Conservation (phyloP, 1,284 basidiomycete genomes). For the Vanrija sp. region DNA sequence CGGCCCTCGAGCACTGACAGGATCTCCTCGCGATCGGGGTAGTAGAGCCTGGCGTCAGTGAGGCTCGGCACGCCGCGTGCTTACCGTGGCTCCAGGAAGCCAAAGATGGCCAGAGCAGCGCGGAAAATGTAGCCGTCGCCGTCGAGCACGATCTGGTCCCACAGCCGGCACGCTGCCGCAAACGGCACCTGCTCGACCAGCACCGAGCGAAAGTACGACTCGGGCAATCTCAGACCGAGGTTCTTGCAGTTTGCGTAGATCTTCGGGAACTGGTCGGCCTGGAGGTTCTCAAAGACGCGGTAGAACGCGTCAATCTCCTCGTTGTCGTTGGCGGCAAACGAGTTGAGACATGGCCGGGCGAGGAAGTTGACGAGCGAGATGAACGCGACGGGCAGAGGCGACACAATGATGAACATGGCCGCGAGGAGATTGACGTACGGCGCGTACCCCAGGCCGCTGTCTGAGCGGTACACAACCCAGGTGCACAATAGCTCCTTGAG, state of each 20-base stretch:
- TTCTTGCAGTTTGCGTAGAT: conserved; percentile 96
- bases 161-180: conserved; percentile 77
- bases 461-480: conserved; percentile 84
- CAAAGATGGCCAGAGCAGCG: conserved; percentile 74
- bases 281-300: conserved; percentile 46
- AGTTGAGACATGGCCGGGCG: conserved; percentile 75
- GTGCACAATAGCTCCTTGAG: conserved; percentile 81
- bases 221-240: conserved; percentile 48
- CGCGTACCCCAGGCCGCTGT: conserved; percentile 77
- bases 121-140: conserved; percentile 62
- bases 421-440: conserved; percentile 57
- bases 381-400: conserved; percentile 71
- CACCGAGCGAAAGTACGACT: conserved; percentile 69
- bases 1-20: conserved; percentile 72
- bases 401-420: conserved; percentile 84
- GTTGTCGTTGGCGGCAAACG: conserved; percentile 74
- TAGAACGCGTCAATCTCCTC: conserved; percentile 70
- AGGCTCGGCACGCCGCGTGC: background rate
- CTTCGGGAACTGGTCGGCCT: conserved; percentile 69
- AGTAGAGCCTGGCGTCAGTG: conserved; percentile 35
- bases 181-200: conserved; percentile 85
- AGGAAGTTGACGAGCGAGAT: conserved; percentile 82
- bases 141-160: conserved; percentile 60
- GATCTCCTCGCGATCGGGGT: conserved; percentile 58
- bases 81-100: conserved; percentile 72